phyloP scores from a whole-genome alignment of 768 basidiomycete genomes.

The Podaxis mareebaensis region DNA sequence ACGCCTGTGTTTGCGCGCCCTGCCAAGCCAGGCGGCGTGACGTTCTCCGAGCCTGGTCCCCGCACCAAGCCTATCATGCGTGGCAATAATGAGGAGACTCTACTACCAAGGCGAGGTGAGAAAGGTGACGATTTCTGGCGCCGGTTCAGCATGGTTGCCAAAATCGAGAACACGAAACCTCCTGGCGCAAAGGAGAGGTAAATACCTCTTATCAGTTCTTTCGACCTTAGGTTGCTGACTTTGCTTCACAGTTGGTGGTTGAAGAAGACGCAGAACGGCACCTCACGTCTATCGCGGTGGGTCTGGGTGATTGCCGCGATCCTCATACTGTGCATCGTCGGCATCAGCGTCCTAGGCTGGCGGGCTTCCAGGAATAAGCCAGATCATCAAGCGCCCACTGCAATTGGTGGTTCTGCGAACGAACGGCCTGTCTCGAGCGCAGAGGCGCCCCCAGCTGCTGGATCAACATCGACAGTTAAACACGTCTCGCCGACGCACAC shows the following conservation, averaged over 20 bases:
- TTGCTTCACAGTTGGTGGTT: constrained; percentile 58
- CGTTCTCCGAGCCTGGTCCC: constrained; percentile 40
- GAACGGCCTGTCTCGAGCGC: constrained; percentile 1
- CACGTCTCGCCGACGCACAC: constrained; percentile 15
- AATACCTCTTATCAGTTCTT: constrained; percentile 14
- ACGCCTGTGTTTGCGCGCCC: constrained; percentile 77
- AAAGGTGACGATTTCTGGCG: constrained; percentile 86
- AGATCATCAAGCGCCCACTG: constrained; percentile 50
- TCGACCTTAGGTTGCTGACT: background rate
- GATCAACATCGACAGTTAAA: constrained; percentile 4
- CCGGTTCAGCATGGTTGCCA: constrained; percentile 82
- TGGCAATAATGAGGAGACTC: constrained; percentile 64
- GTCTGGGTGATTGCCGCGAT: constrained; percentile 69
- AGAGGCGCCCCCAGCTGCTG: background rate
- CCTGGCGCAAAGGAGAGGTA: constrained; percentile 44
- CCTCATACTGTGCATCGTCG: constrained; percentile 53
- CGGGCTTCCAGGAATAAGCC: constrained; percentile 55
- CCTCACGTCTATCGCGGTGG: constrained; percentile 58
- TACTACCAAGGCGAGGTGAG: constrained; percentile 68
- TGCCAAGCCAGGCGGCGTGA: constrained; percentile 30
- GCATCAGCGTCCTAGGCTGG: constrained; percentile 60
- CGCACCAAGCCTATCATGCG: constrained; percentile 57
- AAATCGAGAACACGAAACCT: constrained; percentile 52
- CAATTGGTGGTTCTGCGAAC: constrained; percentile 12
- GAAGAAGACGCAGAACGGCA: constrained; percentile 56